Evolutionary conservation across 768 basidiomycete genomes (phyloP), one percentile per base, ranked within the genome.

Genomic region (Grammothele lineata): DNA sequence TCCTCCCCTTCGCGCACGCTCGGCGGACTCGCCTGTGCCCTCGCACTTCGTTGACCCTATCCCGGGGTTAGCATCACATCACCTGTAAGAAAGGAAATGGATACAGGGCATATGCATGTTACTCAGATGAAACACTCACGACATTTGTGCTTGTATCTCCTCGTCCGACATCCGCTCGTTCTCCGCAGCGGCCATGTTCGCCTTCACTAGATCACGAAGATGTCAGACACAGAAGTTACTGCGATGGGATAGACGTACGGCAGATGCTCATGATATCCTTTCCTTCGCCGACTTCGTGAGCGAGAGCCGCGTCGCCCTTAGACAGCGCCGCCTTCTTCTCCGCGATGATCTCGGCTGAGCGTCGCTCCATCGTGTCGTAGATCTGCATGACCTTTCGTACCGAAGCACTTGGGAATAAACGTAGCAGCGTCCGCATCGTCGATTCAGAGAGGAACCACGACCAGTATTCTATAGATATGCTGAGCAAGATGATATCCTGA

Each of bases 191-290:
- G 70, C 65, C 18, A 63, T 59, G 50, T 72, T 74, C 7, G 65
- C 70, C 48, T 61, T 63, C 51, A 74, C 73, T 74, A 18, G 27
- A 14, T 7, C 27, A 7, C 7, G 27, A 14, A 14, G 27, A 30
- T 7, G 27, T 30, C 14, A 30, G 27, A 30, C 7, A 7, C 27
- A 14, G 27, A 30, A 14, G 27, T 7, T 14, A 14, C 27, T 7
- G 27, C 8, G 14, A 30, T 30, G 27, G 27, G 21, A 19, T 5
- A 25, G 18, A 55, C 69, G 41, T 50, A 76, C 74, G 61, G n/a
- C 76, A 53, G 32, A 74, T 63, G 43, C 68, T 75, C 46, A 76
- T 65, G 25, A 78, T 67, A 51, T 76, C 75, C 27, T 71, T 70
- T 8, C 70, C 69, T 39, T 57, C 57, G 1, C 30, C 45, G n/a